These are phyloP conservation scores for Saksenaea oblongispora DNA, from an alignment of 371 early-diverging fungal species.

Conservation along the genomic window DNA sequence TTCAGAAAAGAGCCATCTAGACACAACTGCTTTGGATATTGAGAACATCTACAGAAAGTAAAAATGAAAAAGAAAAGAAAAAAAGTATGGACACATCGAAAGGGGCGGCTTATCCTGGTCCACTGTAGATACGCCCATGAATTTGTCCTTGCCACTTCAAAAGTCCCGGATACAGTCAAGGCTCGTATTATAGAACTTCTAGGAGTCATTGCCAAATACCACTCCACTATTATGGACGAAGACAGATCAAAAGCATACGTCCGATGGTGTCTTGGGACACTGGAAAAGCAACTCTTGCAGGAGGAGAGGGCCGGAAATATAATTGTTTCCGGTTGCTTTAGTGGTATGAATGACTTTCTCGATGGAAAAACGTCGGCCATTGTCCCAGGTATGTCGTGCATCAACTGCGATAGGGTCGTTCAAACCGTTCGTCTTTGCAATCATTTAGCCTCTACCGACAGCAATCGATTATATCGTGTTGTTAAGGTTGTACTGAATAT, in stretches of 20 bases:
- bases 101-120: background rate
- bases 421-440: background rate
- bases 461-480: conserved; percentile 27
- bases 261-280: conserved; percentile 42
- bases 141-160: conserved; percentile 10
- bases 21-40: conserved; percentile 43
- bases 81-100: background rate
- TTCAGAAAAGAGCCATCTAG: conserved; percentile 14
- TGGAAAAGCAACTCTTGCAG: conserved; percentile 36
- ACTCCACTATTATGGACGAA: conserved; percentile 26
- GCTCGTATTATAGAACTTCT: conserved; percentile 51
- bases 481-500: conserved; percentile 43
- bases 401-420: background rate
- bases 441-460: conserved; percentile 24
- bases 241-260: conserved; percentile 16
- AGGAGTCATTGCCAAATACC: conserved; percentile 42
- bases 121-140: conserved; percentile 23
- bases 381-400: background rate
- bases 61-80: conserved; percentile 1
- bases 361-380: conserved; percentile 15
- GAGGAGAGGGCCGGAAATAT: conserved; percentile 28
- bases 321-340: conserved; percentile 39
- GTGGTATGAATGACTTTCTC: conserved; percentile 42
- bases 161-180: conserved; percentile 33
- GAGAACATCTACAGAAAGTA: conserved; percentile 68